These are phyloP conservation scores for Aspergillus glaucus DNA, from an alignment of 2,329 filamentous ascomycete genomes.

Conservation along the genomic window DNA sequence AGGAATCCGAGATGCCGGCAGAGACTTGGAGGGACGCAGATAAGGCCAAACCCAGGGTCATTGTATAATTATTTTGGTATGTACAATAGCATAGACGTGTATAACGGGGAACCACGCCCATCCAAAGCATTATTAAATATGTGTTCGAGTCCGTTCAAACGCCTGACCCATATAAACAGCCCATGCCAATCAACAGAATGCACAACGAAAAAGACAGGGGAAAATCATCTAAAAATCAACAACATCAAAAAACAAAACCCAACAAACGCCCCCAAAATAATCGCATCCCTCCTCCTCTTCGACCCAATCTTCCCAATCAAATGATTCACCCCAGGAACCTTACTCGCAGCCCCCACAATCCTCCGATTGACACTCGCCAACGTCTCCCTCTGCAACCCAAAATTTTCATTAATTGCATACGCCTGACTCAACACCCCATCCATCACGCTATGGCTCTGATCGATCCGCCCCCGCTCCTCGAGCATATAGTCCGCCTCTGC, in stretches of 20 bases:
- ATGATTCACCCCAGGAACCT: conserved; percentile 87
- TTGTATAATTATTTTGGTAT: conserved; percentile 10
- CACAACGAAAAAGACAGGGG: background rate
- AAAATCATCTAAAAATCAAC: conserved; percentile 62
- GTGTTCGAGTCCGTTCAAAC: background rate
- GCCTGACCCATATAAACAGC: conserved; percentile 2
- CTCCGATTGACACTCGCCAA: conserved; percentile 81
- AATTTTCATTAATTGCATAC: conserved; percentile 92
- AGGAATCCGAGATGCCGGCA: conserved; percentile 15
- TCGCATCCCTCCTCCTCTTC: conserved; percentile 89
- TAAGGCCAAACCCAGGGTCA: conserved; percentile 12
- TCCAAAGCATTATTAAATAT: background rate
- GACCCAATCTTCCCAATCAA: conserved; percentile 88
- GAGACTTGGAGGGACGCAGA: conserved; percentile 12
- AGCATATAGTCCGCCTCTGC: conserved; percentile 97
- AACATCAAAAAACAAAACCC: conserved; percentile 86
- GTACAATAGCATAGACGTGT: conserved; percentile 8
- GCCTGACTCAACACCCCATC: conserved; percentile 91
- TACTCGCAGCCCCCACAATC: conserved; percentile 81
- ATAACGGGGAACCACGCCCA: conserved; percentile 4
- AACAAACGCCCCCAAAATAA: conserved; percentile 88
- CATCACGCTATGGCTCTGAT: conserved; percentile 81
- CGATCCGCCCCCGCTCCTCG: conserved; percentile 75
- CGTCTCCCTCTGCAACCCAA: conserved; percentile 79
- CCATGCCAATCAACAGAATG: background rate